phyloP scores from a whole-genome alignment of 805 yeast genomes.

The Zygosaccharomyces bisporus region DNA sequence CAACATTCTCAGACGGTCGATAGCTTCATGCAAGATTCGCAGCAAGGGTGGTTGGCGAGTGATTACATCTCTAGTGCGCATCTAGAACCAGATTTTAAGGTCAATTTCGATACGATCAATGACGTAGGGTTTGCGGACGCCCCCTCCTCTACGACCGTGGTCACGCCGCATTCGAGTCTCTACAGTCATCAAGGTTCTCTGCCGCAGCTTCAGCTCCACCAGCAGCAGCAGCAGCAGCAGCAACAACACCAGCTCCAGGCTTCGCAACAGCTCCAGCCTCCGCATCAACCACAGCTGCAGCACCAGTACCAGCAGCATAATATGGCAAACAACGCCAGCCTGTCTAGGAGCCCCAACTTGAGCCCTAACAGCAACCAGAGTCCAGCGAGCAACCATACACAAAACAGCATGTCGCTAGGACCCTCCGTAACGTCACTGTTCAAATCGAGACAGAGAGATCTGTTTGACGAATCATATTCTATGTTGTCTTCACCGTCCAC shows the following conservation, averaged over 20 bases:
- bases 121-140: slow-evolving; percentile 51
- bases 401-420: slow-evolving; percentile 15
- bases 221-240: not conserved
- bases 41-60: slow-evolving; percentile 51
- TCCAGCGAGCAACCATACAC: slow-evolving; percentile 7
- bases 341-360: slow-evolving; percentile 3
- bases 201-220: slow-evolving; percentile 10
- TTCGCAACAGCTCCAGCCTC: not conserved
- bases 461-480: slow-evolving; percentile 41
- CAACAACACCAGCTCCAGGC: not conserved
- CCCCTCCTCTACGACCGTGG: slow-evolving; percentile 7
- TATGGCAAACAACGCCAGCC: not conserved
- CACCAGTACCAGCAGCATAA: not conserved
- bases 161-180: slow-evolving; percentile 6
- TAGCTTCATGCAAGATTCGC: slow-evolving; percentile 1
- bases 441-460: slow-evolving; percentile 61
- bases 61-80: slow-evolving; percentile 64
- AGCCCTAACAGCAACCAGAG: slow-evolving; percentile 17
- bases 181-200: not conserved
- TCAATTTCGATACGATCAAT: slow-evolving; percentile 46
- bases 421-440: slow-evolving; percentile 46
- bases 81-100: slow-evolving; percentile 50
- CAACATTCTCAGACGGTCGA: slow-evolving; percentile 11
- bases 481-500: slow-evolving; percentile 12
- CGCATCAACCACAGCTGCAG: not conserved